phyloP scores from a whole-genome alignment of 2,329 filamentous ascomycete species.

The Fusarium subglutinans region DNA sequence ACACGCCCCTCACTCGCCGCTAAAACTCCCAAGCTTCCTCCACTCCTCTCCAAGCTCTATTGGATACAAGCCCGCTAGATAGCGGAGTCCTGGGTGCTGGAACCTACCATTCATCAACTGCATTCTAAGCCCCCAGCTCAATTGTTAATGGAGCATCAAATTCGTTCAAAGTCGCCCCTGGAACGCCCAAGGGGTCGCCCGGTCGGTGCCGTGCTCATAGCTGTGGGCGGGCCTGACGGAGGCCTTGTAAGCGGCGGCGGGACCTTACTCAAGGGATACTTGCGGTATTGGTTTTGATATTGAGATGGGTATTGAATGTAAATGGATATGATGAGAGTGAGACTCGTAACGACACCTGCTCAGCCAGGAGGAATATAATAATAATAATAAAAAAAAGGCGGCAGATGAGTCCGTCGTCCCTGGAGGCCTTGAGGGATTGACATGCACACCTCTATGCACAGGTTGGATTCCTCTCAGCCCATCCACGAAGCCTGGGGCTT shows the following conservation, averaged over 20 bases:
- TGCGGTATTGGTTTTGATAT: constrained; percentile 5
- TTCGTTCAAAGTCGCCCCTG: constrained; percentile 28
- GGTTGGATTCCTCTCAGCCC: constrained; percentile 16
- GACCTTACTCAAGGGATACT: constrained; percentile 20
- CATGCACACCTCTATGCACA: constrained; percentile 14
- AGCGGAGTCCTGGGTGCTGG: constrained; percentile 31
- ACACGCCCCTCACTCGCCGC: constrained; percentile 25
- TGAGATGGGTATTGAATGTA: constrained; percentile 2
- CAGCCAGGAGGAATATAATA: not conserved
- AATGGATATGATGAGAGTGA: constrained; percentile 4
- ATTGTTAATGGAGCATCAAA: constrained; percentile 22
- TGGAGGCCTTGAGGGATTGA: constrained; percentile 2
- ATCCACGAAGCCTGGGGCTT: constrained; percentile 22
- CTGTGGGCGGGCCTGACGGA: constrained; percentile 7
- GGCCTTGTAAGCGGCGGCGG: constrained; percentile 15
- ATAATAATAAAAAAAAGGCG: not conserved
- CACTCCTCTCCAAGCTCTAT: constrained; percentile 30
- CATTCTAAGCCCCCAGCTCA: constrained; percentile 20
- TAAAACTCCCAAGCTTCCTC: constrained; percentile 27
- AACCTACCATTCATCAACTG: constrained; percentile 35
- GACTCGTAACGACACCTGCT: not conserved
- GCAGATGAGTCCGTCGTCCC: constrained; percentile 7
- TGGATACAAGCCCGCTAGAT: constrained; percentile 23
- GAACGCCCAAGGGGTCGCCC: constrained; percentile 25
- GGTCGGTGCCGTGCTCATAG: constrained; percentile 15